These are phyloP conservation scores for Xylaria polymorpha DNA, from an alignment of 2,329 filamentous ascomycete genomes.

Conservation along the genomic window DNA sequence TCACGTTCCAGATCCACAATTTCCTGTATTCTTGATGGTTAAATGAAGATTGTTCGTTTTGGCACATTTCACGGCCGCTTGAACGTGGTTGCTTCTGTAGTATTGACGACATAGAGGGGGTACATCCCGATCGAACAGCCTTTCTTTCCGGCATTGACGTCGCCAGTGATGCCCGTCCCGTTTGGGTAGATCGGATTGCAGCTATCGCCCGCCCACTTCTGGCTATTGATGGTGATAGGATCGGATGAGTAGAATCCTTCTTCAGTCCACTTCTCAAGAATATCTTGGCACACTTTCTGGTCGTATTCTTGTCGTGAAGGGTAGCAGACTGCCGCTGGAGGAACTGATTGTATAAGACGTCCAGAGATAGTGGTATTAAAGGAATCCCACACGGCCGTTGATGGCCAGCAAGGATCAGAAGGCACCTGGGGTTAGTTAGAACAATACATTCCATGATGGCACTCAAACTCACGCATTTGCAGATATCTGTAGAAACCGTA, in stretches of 20 bases:
- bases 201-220: slow-evolving; percentile 1
- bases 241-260: not conserved
- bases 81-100: not conserved
- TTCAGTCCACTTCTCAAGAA: not conserved
- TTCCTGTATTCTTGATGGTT: slow-evolving; percentile 7
- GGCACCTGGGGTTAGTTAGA: not conserved
- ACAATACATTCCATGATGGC: not conserved
- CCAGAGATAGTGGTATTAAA: not conserved
- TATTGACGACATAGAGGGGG: slow-evolving; percentile 7
- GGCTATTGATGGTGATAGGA: not conserved
- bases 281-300: not conserved
- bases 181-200: slow-evolving; percentile 10
- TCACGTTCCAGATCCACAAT: slow-evolving; percentile 2
- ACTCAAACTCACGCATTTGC: not conserved
- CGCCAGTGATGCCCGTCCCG: slow-evolving; percentile 4
- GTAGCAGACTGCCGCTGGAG: not conserved
- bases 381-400: not conserved
- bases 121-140: not conserved
- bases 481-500: not conserved
- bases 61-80: slow-evolving; percentile 10
- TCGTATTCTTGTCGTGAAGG: not conserved
- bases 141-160: not conserved
- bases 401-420: not conserved
- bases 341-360: not conserved
- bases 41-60: slow-evolving; percentile 3